A percentile compares a stretch with the other conserved stretches of the same genome.
phyloP scores from a whole-genome alignment of 345 rosid species.

The Populus euphratica region DNA sequence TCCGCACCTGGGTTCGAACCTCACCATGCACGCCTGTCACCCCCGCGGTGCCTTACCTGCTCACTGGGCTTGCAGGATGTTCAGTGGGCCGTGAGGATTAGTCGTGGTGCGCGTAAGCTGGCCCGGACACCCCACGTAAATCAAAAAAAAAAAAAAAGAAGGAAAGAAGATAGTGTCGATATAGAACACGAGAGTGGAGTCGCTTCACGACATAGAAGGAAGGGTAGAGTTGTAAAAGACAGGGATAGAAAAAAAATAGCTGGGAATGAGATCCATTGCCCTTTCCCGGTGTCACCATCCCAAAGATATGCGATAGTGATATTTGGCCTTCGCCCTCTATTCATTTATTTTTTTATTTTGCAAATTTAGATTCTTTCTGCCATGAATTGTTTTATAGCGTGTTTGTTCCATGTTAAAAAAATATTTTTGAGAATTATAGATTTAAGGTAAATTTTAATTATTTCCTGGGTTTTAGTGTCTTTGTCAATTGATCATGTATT shows the following conservation, averaged over 20 bases:
- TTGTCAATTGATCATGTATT: background rate
- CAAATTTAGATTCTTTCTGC: background rate
- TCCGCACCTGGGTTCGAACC: too few species aligned
- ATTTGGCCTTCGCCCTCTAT: constrained; percentile 4
- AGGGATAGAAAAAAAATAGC: constrained; percentile 26
- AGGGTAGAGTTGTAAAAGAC: background rate
- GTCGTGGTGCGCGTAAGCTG: too few species aligned
- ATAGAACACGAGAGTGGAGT: background rate
- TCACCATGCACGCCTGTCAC: too few species aligned
- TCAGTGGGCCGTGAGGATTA: too few species aligned
- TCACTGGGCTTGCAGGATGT: too few species aligned
- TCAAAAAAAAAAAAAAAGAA: too few species aligned
- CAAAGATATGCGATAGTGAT: constrained; percentile 60
- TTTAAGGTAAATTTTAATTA: background rate
- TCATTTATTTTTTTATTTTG: background rate
- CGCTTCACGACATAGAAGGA: too few species aligned
- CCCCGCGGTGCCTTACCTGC: too few species aligned
- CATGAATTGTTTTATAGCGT: background rate
- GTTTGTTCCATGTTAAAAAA: too few species aligned
- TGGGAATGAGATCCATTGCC: constrained; percentile 50
- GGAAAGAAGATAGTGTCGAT: background rate
- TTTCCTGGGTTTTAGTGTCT: background rate
- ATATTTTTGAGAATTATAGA: too few species aligned
- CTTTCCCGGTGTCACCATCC: constrained; percentile 54
- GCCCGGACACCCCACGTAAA: too few species aligned